Base-by-base conservation (phyloP, 225 moss, liverwort and hornwort genomes). In the Physcomitrellopsis africana region DNA sequence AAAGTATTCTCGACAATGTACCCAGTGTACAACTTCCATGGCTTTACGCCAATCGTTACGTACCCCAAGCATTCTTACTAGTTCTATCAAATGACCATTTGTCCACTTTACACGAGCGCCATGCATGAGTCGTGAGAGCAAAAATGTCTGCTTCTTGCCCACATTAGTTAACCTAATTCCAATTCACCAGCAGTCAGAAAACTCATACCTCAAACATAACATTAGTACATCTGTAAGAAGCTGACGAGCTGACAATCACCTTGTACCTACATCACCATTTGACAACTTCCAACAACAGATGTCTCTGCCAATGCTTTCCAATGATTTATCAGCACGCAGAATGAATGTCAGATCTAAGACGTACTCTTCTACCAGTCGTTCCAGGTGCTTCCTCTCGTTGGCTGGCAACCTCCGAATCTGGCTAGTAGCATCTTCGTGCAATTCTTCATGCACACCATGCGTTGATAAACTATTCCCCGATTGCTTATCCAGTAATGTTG, bases 91-190 rank as follows among this genome's bases (percentile, higher is more conserved):
- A 48, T 95, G 92, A 53, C 81, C 83, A 72, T 92, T 93, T 43
- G 93, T 92, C 75, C 95, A 89, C 81, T 99, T 99, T 72, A 99
- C 79, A 14, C 99, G 93, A 43, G 93, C 90, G 54, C 92, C 89
- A 60, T 93, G 92, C 86, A 99, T 95, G 54, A 99, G 76, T 37
- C 88, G 86, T 56, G 90, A 87, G 12, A 89, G 77, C 65, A 90
- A 65, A 77, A 93, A 80, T 65, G 86, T 77, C 85, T 91, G 72
- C 91, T 89, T 84, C 77, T 85, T 81, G 81, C 70, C 77, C 59
- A 84, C 77, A 69, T 76, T 27, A 61, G 78, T n/a, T 51, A 95
- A 88, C 86, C 95, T 95, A 65, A 48, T 54, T 61, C 46, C 60
- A 77, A 78, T 9, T 10, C 71, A 22, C 46, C 15, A 60, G 23